Evolutionary conservation across 2,329 filamentous ascomycete species (phyloP), one percentile per base, ranked within the genome.

Genomic region (Verticillium zaregamsianum): DNA sequence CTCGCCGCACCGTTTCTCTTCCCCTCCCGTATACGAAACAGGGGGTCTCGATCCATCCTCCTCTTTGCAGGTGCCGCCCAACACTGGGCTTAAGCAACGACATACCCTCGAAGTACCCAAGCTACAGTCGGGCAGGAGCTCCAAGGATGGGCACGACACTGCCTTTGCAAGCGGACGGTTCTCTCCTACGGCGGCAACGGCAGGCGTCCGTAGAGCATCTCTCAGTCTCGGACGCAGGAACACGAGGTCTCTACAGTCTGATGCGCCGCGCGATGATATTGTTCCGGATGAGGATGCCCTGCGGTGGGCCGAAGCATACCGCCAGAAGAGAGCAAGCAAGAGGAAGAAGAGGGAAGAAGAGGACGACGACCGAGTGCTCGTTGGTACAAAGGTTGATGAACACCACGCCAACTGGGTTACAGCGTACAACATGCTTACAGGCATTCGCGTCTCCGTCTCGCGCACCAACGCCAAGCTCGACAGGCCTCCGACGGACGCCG

Each of bases 381-480:
- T 99, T 20, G 95, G 95, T 63, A 99, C 92, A 62, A 98, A 97
- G 79, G 95, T 99, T 59, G 95, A 99, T 73, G 93, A 98, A 79
- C 91, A 92, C 70, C 95, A 99, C 75, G 91, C 92, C 68, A 98
- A 98, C 76, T 99, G 91, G 89, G 93, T 96, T 55, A 97, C 93
- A 2, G 95, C 95, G 63, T 99, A 99, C 81, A 99, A 99, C 77
- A 99, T 99, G 95, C 85, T 99, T 79, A 99, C 95, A 45, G 95
- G 95, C 66, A 99, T 99, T 73, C 93, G 95, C 61, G 97, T 98
- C 70, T 93, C 92, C 54, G 95, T 99, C 31, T 98, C 93, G 66
- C 86, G 95, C 70, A 97, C 93, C 61, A 98, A 99, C 73, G 95
- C 95, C 55, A 99, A 99, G 79, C 86, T 98, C 75, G 93, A 98